Conservation (phyloP, 2,329 filamentous ascomycete genomes). For the Parasarocladium wereldwijsianum region DNA sequence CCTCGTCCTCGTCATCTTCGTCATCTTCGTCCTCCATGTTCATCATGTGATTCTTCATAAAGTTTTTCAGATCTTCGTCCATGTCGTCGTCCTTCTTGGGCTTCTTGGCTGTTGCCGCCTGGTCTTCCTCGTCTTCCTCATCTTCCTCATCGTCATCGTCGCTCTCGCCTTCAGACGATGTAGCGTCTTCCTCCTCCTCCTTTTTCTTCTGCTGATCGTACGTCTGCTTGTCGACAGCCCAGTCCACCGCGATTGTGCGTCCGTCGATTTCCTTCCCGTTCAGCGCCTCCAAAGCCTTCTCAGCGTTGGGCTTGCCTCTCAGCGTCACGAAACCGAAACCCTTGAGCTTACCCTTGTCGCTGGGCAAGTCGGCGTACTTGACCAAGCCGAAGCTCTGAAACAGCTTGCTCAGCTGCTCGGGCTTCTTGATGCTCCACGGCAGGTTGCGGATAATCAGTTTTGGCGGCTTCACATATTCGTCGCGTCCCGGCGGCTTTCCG, state of each 20-base stretch:
- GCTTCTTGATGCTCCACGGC: slow-evolving; percentile 86
- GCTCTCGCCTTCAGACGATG: slow-evolving; percentile 12
- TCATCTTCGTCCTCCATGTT: slow-evolving; percentile 44
- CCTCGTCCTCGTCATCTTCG: slow-evolving; percentile 28
- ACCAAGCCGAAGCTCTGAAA: slow-evolving; percentile 88
- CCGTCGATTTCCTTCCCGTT: slow-evolving; percentile 89
- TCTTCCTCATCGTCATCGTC: slow-evolving; percentile 10
- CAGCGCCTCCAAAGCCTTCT: slow-evolving; percentile 68
- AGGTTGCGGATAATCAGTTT: slow-evolving; percentile 85
- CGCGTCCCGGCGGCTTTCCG: slow-evolving; percentile 40
- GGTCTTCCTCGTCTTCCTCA: slow-evolving; percentile 13
- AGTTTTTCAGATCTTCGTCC: slow-evolving; percentile 34
- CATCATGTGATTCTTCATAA: slow-evolving; percentile 41
- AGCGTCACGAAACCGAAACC: slow-evolving; percentile 92
- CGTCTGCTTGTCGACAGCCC: slow-evolving; percentile 81
- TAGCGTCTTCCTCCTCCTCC: slow-evolving; percentile 14
- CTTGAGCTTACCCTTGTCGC: slow-evolving; percentile 57
- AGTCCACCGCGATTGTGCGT: slow-evolving; percentile 81
- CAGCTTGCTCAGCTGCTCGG: slow-evolving; percentile 62
- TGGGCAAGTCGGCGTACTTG: slow-evolving; percentile 73
- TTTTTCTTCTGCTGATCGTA: slow-evolving; percentile 55
- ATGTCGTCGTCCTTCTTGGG: slow-evolving; percentile 23
- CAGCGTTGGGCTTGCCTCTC: slow-evolving; percentile 76
- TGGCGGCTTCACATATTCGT: slow-evolving; percentile 45
- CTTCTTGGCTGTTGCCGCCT: slow-evolving; percentile 13